phyloP scores from a whole-genome alignment of 352 stramenopile genomes.

The Bremia lactucae region DNA sequence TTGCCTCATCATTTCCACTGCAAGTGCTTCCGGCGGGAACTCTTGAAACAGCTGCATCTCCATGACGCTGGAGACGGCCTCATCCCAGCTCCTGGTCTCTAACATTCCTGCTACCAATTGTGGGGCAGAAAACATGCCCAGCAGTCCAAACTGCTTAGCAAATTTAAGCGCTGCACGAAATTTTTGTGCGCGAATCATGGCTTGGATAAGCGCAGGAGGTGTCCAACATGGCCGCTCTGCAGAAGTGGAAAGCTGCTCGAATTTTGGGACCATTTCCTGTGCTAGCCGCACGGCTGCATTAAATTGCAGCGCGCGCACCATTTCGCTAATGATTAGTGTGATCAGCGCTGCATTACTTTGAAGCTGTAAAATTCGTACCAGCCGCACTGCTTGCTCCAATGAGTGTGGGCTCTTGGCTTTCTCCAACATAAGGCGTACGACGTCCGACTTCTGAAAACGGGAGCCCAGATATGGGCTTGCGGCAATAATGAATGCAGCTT shows the following conservation, averaged over 20 bases:
- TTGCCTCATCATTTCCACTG: conserved; percentile 54
- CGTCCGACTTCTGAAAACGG: conserved; percentile 74
- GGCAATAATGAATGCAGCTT: conserved; percentile 65
- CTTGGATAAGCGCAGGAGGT: conserved; percentile 66
- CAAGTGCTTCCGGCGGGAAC: conserved; percentile 55
- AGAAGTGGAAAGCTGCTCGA: conserved; percentile 35
- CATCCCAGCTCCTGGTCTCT: conserved; percentile 51
- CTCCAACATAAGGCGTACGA: conserved; percentile 67
- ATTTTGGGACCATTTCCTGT: conserved; percentile 71
- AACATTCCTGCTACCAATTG: conserved; percentile 65
- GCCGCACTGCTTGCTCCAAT: conserved; percentile 47
- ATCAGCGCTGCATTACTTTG: conserved; percentile 62
- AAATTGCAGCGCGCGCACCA: conserved; percentile 57
- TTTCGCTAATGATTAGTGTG: conserved; percentile 73
- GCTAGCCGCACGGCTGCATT: conserved; percentile 56
- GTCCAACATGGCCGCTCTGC: conserved; percentile 46
- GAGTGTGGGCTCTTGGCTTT: conserved; percentile 24
- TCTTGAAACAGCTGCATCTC: conserved; percentile 62
- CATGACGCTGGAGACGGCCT: conserved; percentile 63
- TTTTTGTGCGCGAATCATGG: conserved; percentile 70
- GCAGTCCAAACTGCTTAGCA: conserved; percentile 66
- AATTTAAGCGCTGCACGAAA: conserved; percentile 72
- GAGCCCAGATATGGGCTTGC: conserved; percentile 28
- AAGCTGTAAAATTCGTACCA: conserved; percentile 70
- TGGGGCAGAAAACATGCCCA: conserved; percentile 50